A percentile compares a stretch with the other conserved stretches of the same genome.
Conservation (phyloP, 108 stramenopile species). For the Chaetoceros tenuissimus region DNA sequence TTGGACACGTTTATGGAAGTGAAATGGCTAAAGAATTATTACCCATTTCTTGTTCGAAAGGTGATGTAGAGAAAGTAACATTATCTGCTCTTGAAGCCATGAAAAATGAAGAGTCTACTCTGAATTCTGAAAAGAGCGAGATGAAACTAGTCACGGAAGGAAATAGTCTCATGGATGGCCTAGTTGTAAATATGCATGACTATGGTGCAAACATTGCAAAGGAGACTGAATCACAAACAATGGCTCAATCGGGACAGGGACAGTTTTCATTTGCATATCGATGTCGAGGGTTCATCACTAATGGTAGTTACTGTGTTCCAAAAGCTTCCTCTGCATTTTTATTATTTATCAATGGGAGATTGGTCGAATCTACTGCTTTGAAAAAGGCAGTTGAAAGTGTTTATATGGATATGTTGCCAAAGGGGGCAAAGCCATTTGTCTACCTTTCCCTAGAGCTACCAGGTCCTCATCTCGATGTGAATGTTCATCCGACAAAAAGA, state of each 20-base stretch:
- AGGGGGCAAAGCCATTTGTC: conserved; percentile 76
- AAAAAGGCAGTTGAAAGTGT: conserved; percentile 78
- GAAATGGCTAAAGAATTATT: conserved; percentile 31
- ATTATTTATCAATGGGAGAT: conserved; percentile 92
- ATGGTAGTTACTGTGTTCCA: conserved; percentile 52
- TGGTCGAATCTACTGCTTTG: conserved; percentile 68
- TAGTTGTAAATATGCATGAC: conserved; percentile 22
- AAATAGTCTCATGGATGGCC: neutral
- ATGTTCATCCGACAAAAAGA: conserved; percentile 97
- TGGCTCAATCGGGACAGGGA: conserved; percentile 2
- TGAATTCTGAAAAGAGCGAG: neutral
- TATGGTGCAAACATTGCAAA: conserved; percentile 9
- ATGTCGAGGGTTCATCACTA: conserved; percentile 53
- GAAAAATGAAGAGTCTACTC: neutral
- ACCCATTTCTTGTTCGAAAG: conserved; percentile 15
- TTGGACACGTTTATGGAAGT: conserved; percentile 68
- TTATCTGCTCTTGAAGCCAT: conserved; percentile 18
- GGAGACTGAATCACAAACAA: conserved; percentile 2
- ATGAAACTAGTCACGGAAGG: neutral
- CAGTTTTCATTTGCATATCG: conserved; percentile 38
- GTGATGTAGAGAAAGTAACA: conserved; percentile 28
- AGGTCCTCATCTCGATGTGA: conserved; percentile 90
- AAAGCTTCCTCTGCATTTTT: conserved; percentile 58
- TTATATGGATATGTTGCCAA: conserved; percentile 69
- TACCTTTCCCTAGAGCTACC: conserved; percentile 82